These are phyloP conservation scores for Colletotrichum lupini DNA, from an alignment of 2,329 filamentous ascomycete genomes.

Conservation along the genomic window DNA sequence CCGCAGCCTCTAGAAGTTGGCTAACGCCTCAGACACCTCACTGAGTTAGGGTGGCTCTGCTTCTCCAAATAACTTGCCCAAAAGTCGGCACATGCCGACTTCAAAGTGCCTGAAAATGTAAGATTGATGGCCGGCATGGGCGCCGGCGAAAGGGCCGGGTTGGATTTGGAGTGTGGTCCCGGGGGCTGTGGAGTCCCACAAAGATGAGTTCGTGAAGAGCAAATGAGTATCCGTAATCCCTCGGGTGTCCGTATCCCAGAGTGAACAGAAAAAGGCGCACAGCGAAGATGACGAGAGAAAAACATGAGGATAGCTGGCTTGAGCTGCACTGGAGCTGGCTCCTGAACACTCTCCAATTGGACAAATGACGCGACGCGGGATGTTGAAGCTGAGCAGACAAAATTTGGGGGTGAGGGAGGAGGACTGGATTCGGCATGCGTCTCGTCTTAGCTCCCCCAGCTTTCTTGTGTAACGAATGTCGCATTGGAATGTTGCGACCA, in stretches of 20 bases:
- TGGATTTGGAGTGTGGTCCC: background rate
- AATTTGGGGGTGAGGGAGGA: background rate
- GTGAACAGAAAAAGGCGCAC: slow-evolving; percentile 7
- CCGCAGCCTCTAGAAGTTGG: too few species aligned
- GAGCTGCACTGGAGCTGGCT: background rate
- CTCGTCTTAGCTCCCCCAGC: background rate
- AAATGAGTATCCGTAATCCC: background rate
- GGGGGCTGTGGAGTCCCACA: slow-evolving; percentile 1
- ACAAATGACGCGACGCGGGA: background rate
- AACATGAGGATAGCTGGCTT: background rate
- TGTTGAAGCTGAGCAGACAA: background rate
- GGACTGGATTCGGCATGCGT: background rate
- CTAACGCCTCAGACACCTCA: too few species aligned
- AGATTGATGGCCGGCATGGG: too few species aligned
- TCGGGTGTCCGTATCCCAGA: too few species aligned
- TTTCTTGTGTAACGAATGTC: background rate
- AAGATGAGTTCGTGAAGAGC: background rate
- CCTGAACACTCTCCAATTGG: background rate
- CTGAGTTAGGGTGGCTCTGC: too few species aligned
- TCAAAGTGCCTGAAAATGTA: too few species aligned
- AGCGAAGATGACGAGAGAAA: background rate
- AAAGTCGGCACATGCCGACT: too few species aligned
- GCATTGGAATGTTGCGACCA: background rate
- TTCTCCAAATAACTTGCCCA: too few species aligned
- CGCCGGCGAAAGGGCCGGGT: background rate